Evolutionary conservation across 129 eudicot species (phyloP), one percentile per base, ranked within the genome.

Genomic region (Chrysanthemum makinoi): DNA sequence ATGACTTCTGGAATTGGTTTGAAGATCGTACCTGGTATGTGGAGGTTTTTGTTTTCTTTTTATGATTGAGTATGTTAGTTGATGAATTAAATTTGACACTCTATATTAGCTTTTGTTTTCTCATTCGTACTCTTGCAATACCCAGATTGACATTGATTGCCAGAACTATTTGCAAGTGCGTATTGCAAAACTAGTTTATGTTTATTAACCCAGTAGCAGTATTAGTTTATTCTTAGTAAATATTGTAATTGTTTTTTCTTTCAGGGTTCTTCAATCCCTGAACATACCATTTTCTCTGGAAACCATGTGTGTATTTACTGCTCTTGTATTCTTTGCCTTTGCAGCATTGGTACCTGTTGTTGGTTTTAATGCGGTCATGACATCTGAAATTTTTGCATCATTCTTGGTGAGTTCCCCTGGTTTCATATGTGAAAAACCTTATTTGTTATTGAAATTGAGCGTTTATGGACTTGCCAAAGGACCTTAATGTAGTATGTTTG

Each of bases 1-100:
- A 94, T 80, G 99, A 94, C 89, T 94, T 94, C 62, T 94, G 99
- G 99, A 94, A 94, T 65, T 94, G 96, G 96, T 94, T 89, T 83
- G 99, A 94, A 48, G 99, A 94, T 73, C 86, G 99, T 54, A 94
- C 99, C 78, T 90, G 99, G 99, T 94, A 57, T 63, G 61, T 66
- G n/a, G 46, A 72, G 62, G 11, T 4, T n/a, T n/a, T n/a, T 17
- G 18, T 60, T 62, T 1, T 79, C 35, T 30, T 35, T 6, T 16
- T 35, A 44, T 65, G 3, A 57, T 26, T 20, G 18, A 6, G 62
- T 35, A 62, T 72, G 15, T 66, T 19, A 20, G 22, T 68, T 3
- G n/a, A 39, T n/a, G 50, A 64, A 62, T 26, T 18, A 12, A 58
- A 73, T 4, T 10, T 84, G 66, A 80, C 59, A 73, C 56, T 43